Base-by-base conservation (phyloP, 352 stramenopile genomes). In the Phytopythium montanum region DNA sequence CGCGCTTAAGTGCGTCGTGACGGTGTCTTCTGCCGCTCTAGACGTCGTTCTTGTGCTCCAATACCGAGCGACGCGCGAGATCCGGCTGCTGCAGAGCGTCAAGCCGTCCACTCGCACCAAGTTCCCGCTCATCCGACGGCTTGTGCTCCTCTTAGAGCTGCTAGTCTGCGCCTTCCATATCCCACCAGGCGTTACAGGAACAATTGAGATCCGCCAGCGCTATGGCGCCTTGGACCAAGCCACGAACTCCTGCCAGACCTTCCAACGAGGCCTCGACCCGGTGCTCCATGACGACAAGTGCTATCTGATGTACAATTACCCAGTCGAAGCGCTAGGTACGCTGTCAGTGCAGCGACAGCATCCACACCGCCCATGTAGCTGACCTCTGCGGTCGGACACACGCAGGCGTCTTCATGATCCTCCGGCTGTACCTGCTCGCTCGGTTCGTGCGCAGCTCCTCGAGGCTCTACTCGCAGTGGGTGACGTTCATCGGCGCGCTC, bases 391-490 rank as follows among this genome's bases (percentile, higher is more conserved):
- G 16, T 26, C 50, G 39, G 5, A 3, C 26, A 5, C n/a, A 53
- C 41, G 26, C 23, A 85, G 79, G 79, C 16, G 79, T 92, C 26
- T 85, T 92, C 36, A 90, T 92, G 81, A 66, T 76, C 26, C 49
- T 74, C 12, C 72, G 81, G 1, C 36, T 92, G 31, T 92, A 92
- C 55, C 68, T 92, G 29, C 66, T 92, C 39, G 79, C 65, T 7
- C 69, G 81, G 0, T 92, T 87, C 66, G 69, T 90, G 56, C 81
- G 81, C 38, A 92, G 81, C 42, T 76, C 75, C 8, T 92, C 81
- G 42, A 65, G 73, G 12, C 46, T 92, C 18, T 86, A 92, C 69
- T 92, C 81, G 16, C 81, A 86, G 38, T 92, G 81, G 81, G 81
- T 88, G 41, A 77, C 79, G 16, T 85, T 90, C 14, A 70, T 92